Conservation (phyloP, 371 early-diverging fungal genomes). For the Rhizopus sp. region DNA sequence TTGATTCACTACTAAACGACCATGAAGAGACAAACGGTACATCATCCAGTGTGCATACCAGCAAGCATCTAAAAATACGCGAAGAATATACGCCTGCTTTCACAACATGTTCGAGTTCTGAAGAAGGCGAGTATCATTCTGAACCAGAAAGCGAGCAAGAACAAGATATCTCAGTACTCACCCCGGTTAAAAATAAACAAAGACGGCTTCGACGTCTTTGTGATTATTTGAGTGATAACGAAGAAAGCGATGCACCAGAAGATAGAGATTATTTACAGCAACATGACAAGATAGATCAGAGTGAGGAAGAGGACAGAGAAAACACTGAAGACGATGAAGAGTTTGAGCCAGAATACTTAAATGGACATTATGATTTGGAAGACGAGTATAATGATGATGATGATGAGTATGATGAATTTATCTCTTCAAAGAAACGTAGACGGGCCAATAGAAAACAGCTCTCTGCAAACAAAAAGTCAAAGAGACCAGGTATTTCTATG, state of each 20-base stretch:
- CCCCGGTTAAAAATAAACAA: not conserved
- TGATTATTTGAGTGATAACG: slow-evolving; percentile 52
- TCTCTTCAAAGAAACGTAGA: slow-evolving; percentile 11
- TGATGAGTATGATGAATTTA: slow-evolving; percentile 26
- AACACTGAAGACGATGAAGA: slow-evolving; percentile 17
- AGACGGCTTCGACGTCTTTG: slow-evolving; percentile 37
- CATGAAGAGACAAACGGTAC: not conserved
- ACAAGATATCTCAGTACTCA: not conserved
- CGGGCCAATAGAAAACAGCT: not conserved
- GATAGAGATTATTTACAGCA: slow-evolving; percentile 52
- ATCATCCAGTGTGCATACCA: not conserved
- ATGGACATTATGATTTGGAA: too few species aligned
- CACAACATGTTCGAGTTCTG: slow-evolving; percentile 16
- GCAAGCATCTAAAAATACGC: not conserved
- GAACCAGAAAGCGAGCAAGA: slow-evolving; percentile 23
- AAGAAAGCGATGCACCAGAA: slow-evolving; percentile 29
- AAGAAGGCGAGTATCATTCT: slow-evolving; percentile 38
- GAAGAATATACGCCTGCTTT: slow-evolving; percentile 9
- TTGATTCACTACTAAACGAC: slow-evolving; percentile 12
- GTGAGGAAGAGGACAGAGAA: slow-evolving; percentile 33
- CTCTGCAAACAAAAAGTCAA: not conserved
- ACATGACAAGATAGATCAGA: slow-evolving; percentile 32
- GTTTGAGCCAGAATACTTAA: slow-evolving; percentile 10
- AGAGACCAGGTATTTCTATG: not conserved
- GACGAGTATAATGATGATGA: slow-evolving; percentile 13